Percentiles rank a stretch among this genome's conserved stretches.
These are phyloP conservation scores for Wickerhamomyces rabaulensis DNA, from an alignment of 805 yeast species.

Conservation along the genomic window DNA sequence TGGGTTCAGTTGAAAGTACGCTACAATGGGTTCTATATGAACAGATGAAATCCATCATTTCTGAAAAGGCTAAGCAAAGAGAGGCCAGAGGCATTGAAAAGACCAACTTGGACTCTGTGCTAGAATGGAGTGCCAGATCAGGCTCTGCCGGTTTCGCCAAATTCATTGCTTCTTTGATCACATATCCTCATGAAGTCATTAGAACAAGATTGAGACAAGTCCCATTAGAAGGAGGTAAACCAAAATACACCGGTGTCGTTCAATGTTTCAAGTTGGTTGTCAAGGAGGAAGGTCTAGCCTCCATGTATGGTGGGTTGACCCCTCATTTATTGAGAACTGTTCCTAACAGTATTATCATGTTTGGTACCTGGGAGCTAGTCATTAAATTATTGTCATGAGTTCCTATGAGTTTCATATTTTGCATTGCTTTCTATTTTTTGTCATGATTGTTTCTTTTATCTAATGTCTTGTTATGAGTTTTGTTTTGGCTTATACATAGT, in stretches of 20 bases:
- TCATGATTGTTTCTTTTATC: background rate
- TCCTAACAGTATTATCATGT: conserved; percentile 97
- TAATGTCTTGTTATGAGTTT: background rate
- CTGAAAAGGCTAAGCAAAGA: conserved; percentile 41
- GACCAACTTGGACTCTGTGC: conserved; percentile 52
- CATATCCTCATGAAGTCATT: conserved; percentile 97
- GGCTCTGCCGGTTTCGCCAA: conserved; percentile 98
- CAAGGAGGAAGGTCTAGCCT: conserved; percentile 86
- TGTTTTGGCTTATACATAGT: background rate
- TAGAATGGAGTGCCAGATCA: conserved; percentile 93
- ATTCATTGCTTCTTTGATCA: conserved; percentile 83
- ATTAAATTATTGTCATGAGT: conserved; percentile 46
- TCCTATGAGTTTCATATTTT: background rate
- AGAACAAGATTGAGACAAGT: conserved; percentile 95
- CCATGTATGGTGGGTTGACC: conserved; percentile 96
- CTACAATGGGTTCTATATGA: conserved; percentile 96
- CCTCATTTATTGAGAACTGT: conserved; percentile 96
- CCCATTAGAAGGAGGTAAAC: conserved; percentile 72
- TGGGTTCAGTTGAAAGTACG: conserved; percentile 90
- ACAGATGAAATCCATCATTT: conserved; percentile 77
- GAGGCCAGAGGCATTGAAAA: conserved; percentile 27
- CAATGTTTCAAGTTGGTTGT: conserved; percentile 84
- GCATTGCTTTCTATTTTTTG: background rate
- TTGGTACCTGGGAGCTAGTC: conserved; percentile 96
- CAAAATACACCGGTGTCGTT: conserved; percentile 83